A percentile compares a stretch with the other conserved stretches of the same genome.
Evolutionary conservation across 495 filamentous ascomycete species (phyloP).

Genomic region (Baudoinia panamericana): DNA sequence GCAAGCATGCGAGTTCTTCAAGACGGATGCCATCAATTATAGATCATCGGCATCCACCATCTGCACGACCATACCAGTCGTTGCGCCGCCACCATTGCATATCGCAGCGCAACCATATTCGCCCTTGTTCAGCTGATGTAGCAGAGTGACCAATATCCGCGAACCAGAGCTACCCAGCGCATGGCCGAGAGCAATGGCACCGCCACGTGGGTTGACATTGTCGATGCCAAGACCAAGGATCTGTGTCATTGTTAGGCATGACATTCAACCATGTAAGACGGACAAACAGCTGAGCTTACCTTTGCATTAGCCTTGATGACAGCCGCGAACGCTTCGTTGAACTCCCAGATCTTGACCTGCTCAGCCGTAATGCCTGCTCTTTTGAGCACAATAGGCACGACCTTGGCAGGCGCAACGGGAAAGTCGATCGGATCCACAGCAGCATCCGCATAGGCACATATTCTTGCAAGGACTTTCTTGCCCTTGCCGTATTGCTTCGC

Average conservation of each 20-base stretch:
- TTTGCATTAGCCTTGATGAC: conserved; percentile 93
- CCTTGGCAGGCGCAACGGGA: conserved; percentile 82
- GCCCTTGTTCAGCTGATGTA: conserved; percentile 80
- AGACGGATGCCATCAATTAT: too few species aligned
- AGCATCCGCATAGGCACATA: conserved; percentile 78
- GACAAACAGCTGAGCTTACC: conserved; percentile 33
- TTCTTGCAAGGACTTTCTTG: conserved; percentile 67
- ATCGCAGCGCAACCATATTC: conserved; percentile 94
- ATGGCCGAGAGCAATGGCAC: conserved; percentile 88
- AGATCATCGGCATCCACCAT: conserved; percentile 43
- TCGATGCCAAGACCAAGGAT: conserved; percentile 66
- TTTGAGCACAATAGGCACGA: conserved; percentile 78
- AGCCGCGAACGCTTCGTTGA: conserved; percentile 95
- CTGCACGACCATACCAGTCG: conserved; percentile 85
- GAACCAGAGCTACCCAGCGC: conserved; percentile 89
- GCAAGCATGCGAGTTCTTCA: too few species aligned
- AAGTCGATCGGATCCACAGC: conserved; percentile 92
- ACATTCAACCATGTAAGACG: not conserved
- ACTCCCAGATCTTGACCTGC: conserved; percentile 88
- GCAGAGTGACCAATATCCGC: conserved; percentile 74
- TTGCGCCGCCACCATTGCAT: conserved; percentile 90
- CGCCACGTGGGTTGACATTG: conserved; percentile 76
- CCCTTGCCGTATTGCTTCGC: conserved; percentile 60
- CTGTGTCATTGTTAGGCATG: conserved; percentile 25
- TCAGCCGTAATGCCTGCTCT: conserved; percentile 79